Evolutionary conservation across 192 early-diverging fungal species (phyloP), one percentile per base, ranked within the genome.

Genomic region (Backusella morwellensis): DNA sequence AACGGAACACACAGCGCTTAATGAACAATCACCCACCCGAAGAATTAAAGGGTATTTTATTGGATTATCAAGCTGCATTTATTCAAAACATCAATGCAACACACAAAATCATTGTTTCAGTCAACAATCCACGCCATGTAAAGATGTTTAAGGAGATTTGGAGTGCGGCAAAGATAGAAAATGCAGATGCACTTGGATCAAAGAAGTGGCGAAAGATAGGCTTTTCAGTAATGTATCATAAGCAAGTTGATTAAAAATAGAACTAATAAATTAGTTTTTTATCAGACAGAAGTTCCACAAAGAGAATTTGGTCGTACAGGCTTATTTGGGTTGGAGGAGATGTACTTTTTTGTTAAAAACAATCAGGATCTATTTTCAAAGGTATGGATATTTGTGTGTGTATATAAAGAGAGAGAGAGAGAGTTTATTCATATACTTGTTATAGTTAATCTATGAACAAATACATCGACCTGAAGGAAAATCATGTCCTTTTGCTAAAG

Each of bases 41-140:
- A 23, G 93, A 94, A 82, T 74, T 93, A 29, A 80, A 80, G 63
- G 81, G 81, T 73, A 81, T 90, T 44, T 66, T 94, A 63, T 77
- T 91, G 11, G 91, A 92, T 32, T 93, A 89, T 79, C 93, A 94
- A 82, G 72, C 89, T n/a, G 79, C 88, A 3, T 75, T 87, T 32
- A 85, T 92, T 35, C 73, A 81, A 68, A 90, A 94, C 44, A 86
- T 85, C 40, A 81, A 88, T 75, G 59, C 82, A 36, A 76, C 88
- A 21, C 86, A 87, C 34, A 87, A 82, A 35, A 85, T 84, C 12
- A 74, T 77, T 21, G 86, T 92, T 12, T 84, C 83, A 32, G 47
- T 83, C 15, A 69, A 85, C 32, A 91, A 88, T 73, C 68, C 84
- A 47, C 81, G 80, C 1, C 89, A 93, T 81, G 84, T 78, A 73